phyloP scores from a whole-genome alignment of 2,329 filamentous ascomycete genomes.

The Paecilomyces fulvus region DNA sequence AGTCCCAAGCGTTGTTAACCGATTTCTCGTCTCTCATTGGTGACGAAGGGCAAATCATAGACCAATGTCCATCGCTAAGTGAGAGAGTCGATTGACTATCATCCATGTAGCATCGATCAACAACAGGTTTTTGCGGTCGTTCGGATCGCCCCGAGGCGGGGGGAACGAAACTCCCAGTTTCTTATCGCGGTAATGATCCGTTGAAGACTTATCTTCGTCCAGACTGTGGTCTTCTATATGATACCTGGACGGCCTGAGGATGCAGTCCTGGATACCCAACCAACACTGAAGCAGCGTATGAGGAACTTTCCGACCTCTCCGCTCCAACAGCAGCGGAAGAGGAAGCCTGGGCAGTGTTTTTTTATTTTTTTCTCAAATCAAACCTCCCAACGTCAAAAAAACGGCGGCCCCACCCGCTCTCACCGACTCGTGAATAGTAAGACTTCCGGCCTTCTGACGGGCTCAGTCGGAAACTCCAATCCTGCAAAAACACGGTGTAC shows the following conservation, averaged over 20 bases:
- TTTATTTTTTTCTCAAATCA: too few species aligned
- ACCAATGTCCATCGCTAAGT: not conserved
- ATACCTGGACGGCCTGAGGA: not conserved
- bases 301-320: not conserved
- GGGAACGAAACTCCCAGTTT: not conserved
- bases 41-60: not conserved
- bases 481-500: not conserved
- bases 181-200: not conserved
- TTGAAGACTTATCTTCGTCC: too few species aligned
- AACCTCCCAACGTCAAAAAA: not conserved
- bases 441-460: not conserved
- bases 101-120: not conserved
- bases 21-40: not conserved
- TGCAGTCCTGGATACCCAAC: not conserved
- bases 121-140: not conserved
- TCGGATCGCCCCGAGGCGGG: not conserved
- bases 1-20: not conserved
- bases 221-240: not conserved
- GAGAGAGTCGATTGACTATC: not conserved
- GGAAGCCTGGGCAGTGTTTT: not conserved
- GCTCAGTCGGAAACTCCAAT: not conserved
- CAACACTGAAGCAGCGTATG: not conserved
- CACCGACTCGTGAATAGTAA: not conserved
- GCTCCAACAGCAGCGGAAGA: not conserved
- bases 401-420: not conserved